phyloP scores from a whole-genome alignment of 2,329 filamentous ascomycete species.

The Zalaria sp. region DNA sequence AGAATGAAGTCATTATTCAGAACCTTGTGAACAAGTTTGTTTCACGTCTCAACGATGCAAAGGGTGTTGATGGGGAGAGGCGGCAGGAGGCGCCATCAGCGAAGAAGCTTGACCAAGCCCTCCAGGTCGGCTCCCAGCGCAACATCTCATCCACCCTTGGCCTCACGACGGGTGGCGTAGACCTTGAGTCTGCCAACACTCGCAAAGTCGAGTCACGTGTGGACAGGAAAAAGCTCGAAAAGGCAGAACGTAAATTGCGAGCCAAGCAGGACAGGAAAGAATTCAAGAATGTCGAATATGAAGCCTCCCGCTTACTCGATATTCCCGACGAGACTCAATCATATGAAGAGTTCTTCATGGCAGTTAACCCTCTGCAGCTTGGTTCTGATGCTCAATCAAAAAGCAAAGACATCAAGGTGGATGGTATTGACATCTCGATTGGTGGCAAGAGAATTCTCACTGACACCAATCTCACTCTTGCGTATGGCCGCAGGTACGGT shows the following conservation, averaged over 20 bases:
- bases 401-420: conserved; percentile 98
- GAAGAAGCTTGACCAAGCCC: conserved; percentile 79
- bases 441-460: conserved; percentile 76
- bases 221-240: conserved; percentile 97
- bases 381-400: conserved; percentile 56
- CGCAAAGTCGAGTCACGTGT: conserved; percentile 96
- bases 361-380: conserved; percentile 89
- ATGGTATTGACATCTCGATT: conserved; percentile 90
- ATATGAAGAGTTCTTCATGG: conserved; percentile 99
- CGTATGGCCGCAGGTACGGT: conserved; percentile 90
- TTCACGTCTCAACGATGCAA: conserved; percentile 58
- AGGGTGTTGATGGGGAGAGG: conserved; percentile 52
- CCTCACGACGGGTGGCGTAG: conserved; percentile 68
- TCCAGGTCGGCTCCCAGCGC: conserved; percentile 83
- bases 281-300: conserved; percentile 97
- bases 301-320: conserved; percentile 79
- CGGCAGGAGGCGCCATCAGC: conserved; percentile 61
- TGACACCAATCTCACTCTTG: conserved; percentile 78
- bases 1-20: conserved; percentile 65
- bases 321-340: conserved; percentile 72
- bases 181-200: conserved; percentile 83
- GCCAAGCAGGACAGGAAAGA: conserved; percentile 97
- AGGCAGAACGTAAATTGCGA: conserved; percentile 92
- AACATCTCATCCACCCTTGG: conserved; percentile 95
- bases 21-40: conserved; percentile 85